Base-by-base conservation (phyloP, 768 basidiomycete species). In the Dioszegia hungarica region DNA sequence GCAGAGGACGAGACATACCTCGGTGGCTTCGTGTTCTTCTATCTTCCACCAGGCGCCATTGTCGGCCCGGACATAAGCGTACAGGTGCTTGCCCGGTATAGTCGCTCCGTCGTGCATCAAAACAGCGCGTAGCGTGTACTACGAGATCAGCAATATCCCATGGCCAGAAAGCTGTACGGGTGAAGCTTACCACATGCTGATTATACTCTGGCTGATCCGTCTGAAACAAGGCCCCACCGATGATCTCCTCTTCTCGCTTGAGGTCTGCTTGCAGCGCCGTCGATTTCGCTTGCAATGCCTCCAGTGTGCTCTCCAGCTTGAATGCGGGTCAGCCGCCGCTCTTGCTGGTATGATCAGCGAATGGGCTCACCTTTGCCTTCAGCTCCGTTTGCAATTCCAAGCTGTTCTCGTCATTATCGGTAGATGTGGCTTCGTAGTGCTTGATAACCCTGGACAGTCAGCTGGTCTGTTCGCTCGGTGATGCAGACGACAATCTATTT, bases 31-130 rank as follows among this genome's bases (percentile, higher is more conserved):
- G 27, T 68, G 63, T 9, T 68, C 70, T 43, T 62, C 62, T 11
- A 69, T 54, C 49, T 66, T 67, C 67, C 64, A 72, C 70, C 70
- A 72, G 22, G 34, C 22, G 3, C 59, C 66, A 39, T 62, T 57
- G 4, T 62, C 70, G 1, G 36, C 47, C 29, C 55, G 22, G 14
- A 67, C 51, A 48, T 72, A 72, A 2, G 50, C 48, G 44, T 65
- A 72, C 3, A 72, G 47, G 43, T 72, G 56, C 22, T 45, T 40
- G 27, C 54, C 46, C 10, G 70, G 20, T 59, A 68, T 62, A 0
- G 61, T 54, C 6, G 60, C 60, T 6, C 70, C 70, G 43, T 72
- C 70, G 36, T 68, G 57, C 50, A 64, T 62, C 1, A 72, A 43
- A 6, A 67, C 45, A 25, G 65, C 60, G 27, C 61, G 57, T 8